Evolutionary conservation across 768 basidiomycete genomes (phyloP).

Genomic region (Rubroboletus pulcherrimus): DNA sequence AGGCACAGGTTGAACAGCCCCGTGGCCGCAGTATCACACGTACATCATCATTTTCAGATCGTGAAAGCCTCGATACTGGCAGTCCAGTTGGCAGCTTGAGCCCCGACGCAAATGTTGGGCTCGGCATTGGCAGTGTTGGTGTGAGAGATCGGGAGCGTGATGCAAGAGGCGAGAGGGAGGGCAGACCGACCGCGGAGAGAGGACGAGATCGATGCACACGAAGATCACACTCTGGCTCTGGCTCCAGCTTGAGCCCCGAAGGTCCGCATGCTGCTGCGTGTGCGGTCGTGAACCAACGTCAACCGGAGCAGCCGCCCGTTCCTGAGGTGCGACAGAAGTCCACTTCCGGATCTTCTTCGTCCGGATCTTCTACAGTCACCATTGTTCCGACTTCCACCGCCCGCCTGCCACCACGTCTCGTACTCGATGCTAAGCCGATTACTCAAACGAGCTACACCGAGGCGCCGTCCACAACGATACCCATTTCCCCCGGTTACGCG

Average conservation of each 20-base stretch:
- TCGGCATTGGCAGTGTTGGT: constrained; percentile 31
- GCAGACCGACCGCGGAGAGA: constrained; percentile 25
- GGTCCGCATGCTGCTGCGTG: constrained; percentile 7
- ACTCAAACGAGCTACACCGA: constrained; percentile 24
- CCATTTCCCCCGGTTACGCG: constrained; percentile 18
- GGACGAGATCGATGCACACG: constrained; percentile 30
- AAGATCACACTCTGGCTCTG: constrained; percentile 29
- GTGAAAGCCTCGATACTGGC: constrained; percentile 37
- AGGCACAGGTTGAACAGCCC: constrained; percentile 27
- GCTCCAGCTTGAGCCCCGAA: constrained; percentile 36
- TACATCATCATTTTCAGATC: constrained; percentile 53
- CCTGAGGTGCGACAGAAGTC: constrained; percentile 15
- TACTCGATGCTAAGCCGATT: constrained; percentile 28
- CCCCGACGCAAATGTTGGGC: constrained; percentile 34
- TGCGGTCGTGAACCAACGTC: constrained; percentile 6
- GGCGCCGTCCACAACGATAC: constrained; percentile 19
- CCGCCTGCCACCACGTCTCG: constrained; percentile 26
- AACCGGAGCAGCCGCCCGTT: constrained; percentile 4
- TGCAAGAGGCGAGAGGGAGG: constrained; percentile 22
- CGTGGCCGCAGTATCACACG: constrained; percentile 57
- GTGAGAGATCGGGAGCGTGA: constrained; percentile 33
- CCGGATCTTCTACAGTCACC: constrained; percentile 27
- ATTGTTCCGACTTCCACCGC: constrained; percentile 7
- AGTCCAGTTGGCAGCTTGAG: constrained; percentile 37
- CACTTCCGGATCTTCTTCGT: constrained; percentile 20